phyloP scores from a whole-genome alignment of 139 green algal genomes.

The Pleodorina starrii region DNA sequence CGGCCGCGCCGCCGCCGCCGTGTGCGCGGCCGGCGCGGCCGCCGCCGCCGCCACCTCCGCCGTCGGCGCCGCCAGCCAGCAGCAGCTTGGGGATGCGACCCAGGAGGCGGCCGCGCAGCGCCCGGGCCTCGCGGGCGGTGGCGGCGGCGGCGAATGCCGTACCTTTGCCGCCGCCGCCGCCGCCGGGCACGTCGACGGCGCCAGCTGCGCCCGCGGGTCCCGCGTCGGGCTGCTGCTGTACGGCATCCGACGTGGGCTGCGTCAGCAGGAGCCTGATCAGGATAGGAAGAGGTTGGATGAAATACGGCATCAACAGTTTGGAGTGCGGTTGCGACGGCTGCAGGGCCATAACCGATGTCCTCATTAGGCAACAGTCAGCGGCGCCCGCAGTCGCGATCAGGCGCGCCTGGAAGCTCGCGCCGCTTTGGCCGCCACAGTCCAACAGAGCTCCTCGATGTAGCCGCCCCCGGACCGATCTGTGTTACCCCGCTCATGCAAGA shows the following conservation, averaged over 20 bases:
- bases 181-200: background rate
- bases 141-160: constrained; percentile 32
- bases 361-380: too few relatives aligned
- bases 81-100: constrained; percentile 18
- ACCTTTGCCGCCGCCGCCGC: constrained; percentile 14
- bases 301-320: too few relatives aligned
- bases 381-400: too few relatives aligned
- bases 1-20: background rate
- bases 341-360: too few relatives aligned
- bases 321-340: too few relatives aligned
- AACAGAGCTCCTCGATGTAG: too few relatives aligned
- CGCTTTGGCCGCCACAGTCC: too few relatives aligned
- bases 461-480: too few relatives aligned
- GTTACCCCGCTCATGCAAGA: too few relatives aligned
- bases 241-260: background rate
- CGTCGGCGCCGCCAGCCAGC: background rate
- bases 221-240: background rate
- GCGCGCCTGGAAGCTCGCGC: too few relatives aligned
- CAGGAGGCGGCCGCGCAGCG: constrained; percentile 9
- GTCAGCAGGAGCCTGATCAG: constrained; percentile 21
- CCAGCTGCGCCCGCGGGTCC: background rate
- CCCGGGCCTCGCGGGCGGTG: constrained; percentile 26
- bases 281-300: too few relatives aligned
- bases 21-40: too few relatives aligned
- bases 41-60: background rate